Conservation (phyloP, 768 basidiomycete genomes). For the Boletus tylopilopsis region DNA sequence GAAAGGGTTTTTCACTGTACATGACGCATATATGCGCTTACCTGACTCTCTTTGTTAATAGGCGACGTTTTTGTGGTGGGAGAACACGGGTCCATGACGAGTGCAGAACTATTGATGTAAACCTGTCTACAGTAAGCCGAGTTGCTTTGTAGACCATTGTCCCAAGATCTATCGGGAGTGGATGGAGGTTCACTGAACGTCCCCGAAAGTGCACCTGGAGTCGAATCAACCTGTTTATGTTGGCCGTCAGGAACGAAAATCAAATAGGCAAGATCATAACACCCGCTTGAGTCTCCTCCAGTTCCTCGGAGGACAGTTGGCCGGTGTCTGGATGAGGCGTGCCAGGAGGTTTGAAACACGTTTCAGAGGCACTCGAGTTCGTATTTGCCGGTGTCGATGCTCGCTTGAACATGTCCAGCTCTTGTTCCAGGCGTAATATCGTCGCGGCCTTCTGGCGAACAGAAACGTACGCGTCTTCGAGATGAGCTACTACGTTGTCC, state of each 20-base stretch:
- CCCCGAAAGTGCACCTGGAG: background rate
- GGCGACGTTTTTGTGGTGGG: background rate
- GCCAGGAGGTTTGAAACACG: background rate
- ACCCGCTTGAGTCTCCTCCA: conserved; percentile 4
- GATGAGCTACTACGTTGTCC: conserved; percentile 55
- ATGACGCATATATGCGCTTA: conserved; percentile 19
- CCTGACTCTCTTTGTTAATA: conserved; percentile 9
- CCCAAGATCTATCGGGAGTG: conserved; percentile 21
- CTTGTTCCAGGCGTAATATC: conserved; percentile 47
- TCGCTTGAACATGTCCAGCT: conserved; percentile 30
- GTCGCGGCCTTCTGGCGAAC: conserved; percentile 56
- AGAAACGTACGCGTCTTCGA: conserved; percentile 56
- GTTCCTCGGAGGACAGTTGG: background rate
- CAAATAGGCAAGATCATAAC: background rate
- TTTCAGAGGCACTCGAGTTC: conserved; percentile 3
- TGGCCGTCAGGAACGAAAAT: background rate
- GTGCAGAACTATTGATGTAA: conserved; percentile 8
- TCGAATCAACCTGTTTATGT: background rate
- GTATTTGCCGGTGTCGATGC: conserved; percentile 20
- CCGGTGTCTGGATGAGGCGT: background rate
- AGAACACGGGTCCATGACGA: conserved; percentile 1
- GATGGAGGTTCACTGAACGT: background rate
- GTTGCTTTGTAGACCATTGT: conserved; percentile 26
- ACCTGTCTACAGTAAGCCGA: conserved; percentile 22
- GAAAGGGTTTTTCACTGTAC: background rate